These are phyloP conservation scores for Camellia sinensis DNA, from an alignment of 148 eudicot genomes.

Conservation along the genomic window DNA sequence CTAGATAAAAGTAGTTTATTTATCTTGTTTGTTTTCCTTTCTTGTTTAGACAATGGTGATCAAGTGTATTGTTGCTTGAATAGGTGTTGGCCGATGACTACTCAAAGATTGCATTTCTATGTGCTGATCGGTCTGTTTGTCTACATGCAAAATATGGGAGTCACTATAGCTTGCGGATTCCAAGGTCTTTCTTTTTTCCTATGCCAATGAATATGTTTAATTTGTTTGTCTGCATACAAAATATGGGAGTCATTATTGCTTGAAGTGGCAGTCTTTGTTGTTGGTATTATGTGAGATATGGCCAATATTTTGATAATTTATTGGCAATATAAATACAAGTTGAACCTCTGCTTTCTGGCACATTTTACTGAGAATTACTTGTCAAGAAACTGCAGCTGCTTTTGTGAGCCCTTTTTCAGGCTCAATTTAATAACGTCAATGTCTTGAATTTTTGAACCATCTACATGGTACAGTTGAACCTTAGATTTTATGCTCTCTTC, in stretches of 20 bases:
- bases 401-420: too few species aligned
- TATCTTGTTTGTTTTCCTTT: background rate
- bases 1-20: background rate
- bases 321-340: too few species aligned
- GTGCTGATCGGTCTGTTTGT: constrained; percentile 81
- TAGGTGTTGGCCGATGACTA: constrained; percentile 87
- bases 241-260: background rate
- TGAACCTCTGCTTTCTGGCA: background rate
- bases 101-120: constrained; percentile 88
- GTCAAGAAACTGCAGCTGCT: too few species aligned
- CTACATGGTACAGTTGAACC: background rate
- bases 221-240: background rate
- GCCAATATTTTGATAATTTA: too few species aligned
- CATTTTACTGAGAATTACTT: background rate
- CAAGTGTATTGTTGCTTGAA: constrained; percentile 11
- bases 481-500: background rate
- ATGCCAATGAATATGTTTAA: background rate
- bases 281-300: too few species aligned
- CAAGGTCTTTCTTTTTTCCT: constrained; percentile 44
- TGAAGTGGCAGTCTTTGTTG: too few species aligned
- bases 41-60: background rate
- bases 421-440: background rate
- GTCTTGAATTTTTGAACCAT: background rate
- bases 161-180: constrained; percentile 82
- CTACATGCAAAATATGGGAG: constrained; percentile 95